A percentile compares a stretch with the other conserved stretches of the same genome.
Evolutionary conservation across 2,329 filamentous ascomycete species (phyloP).

Genomic region (Colletotrichum kahawae): DNA sequence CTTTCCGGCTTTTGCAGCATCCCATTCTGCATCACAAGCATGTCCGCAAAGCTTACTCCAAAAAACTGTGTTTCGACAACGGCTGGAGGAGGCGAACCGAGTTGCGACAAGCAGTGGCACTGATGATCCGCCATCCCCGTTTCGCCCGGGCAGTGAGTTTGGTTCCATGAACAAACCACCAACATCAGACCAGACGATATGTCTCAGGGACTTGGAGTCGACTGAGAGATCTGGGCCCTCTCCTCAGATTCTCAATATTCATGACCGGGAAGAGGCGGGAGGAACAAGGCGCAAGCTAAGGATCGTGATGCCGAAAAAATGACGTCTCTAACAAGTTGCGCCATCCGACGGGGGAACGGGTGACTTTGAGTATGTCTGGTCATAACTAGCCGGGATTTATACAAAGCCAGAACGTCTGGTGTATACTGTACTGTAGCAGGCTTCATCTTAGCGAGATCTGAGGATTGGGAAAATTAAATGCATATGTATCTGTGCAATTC

Average conservation of each 20-base stretch:
- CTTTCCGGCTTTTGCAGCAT: not conserved
- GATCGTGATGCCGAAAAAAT: not conserved
- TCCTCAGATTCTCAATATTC: not conserved
- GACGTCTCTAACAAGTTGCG: not conserved
- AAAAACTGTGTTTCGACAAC: not conserved
- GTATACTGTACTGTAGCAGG: not conserved
- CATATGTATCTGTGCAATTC: not conserved
- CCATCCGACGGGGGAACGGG: not conserved
- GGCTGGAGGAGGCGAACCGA: not conserved
- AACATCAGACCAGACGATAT: not conserved
- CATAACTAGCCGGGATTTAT: not conserved
- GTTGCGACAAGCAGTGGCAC: not conserved
- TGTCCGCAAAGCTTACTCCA: not conserved
- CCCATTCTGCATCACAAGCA: not conserved
- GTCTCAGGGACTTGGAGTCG: not conserved
- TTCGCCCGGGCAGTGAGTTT: not conserved
- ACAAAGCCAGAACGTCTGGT: not conserved
- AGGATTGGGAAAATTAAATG: not conserved
- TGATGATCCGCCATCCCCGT: not conserved
- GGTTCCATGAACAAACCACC: not conserved
- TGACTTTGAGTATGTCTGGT: not conserved
- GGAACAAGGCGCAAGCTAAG: not conserved
- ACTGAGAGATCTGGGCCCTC: not conserved
- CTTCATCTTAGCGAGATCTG: not conserved
- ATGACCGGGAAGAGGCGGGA: not conserved